These are phyloP conservation scores for Lactuca sativa DNA, from an alignment of 129 eudicot genomes.

Conservation along the genomic window DNA sequence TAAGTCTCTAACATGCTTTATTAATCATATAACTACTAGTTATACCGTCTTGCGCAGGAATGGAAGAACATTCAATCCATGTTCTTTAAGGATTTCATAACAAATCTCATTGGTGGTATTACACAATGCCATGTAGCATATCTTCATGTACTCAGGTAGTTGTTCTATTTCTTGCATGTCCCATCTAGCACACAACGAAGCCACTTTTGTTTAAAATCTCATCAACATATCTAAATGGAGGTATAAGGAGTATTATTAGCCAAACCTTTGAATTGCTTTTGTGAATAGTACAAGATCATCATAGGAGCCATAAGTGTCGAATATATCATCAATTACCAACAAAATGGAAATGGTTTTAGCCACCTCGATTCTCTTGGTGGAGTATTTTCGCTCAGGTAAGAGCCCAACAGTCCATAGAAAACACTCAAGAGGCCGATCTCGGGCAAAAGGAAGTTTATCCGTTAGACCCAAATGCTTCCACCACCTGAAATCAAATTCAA, in stretches of 20 bases:
- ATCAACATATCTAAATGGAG: not conserved
- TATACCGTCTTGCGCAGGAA: slow-evolving; percentile 37
- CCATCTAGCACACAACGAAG: slow-evolving; percentile 38
- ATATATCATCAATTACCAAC: slow-evolving; percentile 55
- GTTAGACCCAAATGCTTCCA: slow-evolving; percentile 46
- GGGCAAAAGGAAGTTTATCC: slow-evolving; percentile 34
- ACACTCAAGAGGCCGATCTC: slow-evolving; percentile 57
- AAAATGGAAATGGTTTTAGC: slow-evolving; percentile 50
- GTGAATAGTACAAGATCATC: slow-evolving; percentile 58
- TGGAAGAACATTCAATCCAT: slow-evolving; percentile 37
- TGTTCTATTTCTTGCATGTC: slow-evolving; percentile 44
- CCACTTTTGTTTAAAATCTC: not conserved
- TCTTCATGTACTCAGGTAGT: slow-evolving; percentile 63
- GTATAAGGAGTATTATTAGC: not conserved
- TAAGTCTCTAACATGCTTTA: too few species aligned
- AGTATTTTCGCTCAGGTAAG: slow-evolving; percentile 42
- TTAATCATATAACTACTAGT: too few species aligned
- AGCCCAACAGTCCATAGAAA: slow-evolving; percentile 53
- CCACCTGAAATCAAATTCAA: slow-evolving; percentile 43
- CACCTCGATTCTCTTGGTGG: slow-evolving; percentile 32
- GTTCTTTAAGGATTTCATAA: slow-evolving; percentile 37
- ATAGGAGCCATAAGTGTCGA: slow-evolving; percentile 49
- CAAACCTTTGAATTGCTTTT: slow-evolving; percentile 48
- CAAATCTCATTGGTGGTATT: slow-evolving; percentile 51
- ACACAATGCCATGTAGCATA: slow-evolving; percentile 48